Base-by-base conservation (phyloP, 306 rosid genomes). In the Phaseolus lunatus region DNA sequence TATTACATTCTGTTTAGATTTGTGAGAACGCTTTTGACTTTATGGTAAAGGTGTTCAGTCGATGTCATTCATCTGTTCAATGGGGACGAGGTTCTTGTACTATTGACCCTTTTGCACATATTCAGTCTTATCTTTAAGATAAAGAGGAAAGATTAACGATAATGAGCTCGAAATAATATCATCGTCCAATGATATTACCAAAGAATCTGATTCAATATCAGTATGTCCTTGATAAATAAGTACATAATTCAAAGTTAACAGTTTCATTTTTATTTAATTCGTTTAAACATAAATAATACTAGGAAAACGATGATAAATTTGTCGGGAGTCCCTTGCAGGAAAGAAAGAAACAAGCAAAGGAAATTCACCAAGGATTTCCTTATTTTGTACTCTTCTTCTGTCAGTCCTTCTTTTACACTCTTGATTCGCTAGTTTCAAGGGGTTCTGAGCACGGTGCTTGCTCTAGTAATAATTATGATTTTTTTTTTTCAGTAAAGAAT, bases 21-120 rank as follows among this genome's bases (percentile, higher is more conserved):
- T 52, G 33, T 35, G 8, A 43, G 18, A 35, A 31, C 3, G 14
- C 52, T 3, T 62, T 1, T 11, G 49, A 44, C 20, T 1, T 45
- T 59, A 23, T 37, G 31, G 19, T 7, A 16, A 14, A 24, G 26
- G 26, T 56, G 39, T 57, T 27, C 3, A 14, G 50, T 57, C 24
- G 5, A 68, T 26, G 62, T n/a, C 31, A 73, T 29, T 65, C 22
- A 4, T 16, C 33, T 15, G 24, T 74, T 59, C 47, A 13, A 26
- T 18, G 39, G 52, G 65, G 11, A 49, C 48, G 14, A 49, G 71
- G 23, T 49, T 49, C 63, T 72, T 13, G 69, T 22, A 76, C 64
- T 49, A 62, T 62, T 62, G 44, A 75, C 14, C 41, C 53, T n/a
- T 54, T 72, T 54, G 41, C 13, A 39, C 19, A 39, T 0, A 57